A percentile compares a stretch with the other conserved stretches of the same genome.
These are phyloP conservation scores for Ogataea hybrid DNA, from an alignment of 1,139 yeast genomes.

Conservation along the genomic window DNA sequence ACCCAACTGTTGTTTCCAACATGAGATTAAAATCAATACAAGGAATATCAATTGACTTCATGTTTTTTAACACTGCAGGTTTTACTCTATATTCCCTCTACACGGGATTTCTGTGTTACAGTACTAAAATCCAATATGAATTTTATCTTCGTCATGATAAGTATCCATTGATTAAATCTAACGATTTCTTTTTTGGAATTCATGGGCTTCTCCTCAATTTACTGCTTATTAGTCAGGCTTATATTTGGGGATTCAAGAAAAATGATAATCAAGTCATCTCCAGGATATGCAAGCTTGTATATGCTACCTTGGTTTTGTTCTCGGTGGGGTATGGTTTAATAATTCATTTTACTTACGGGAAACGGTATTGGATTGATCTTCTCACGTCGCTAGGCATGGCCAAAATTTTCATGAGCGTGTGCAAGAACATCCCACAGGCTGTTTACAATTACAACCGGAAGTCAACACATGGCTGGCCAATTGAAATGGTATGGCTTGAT, in stretches of 20 bases:
- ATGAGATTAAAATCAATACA: slow-evolving; percentile 30
- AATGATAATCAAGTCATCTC: slow-evolving; percentile 31
- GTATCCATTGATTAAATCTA: slow-evolving; percentile 29
- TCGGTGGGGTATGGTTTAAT: slow-evolving; percentile 12
- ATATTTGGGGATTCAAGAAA: slow-evolving; percentile 30
- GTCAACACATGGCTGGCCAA: slow-evolving; percentile 51
- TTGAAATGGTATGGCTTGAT: slow-evolving; percentile 32
- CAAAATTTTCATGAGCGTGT: slow-evolving; percentile 47
- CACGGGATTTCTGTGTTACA: slow-evolving; percentile 24
- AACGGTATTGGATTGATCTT: slow-evolving; percentile 30
- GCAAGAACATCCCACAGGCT: slow-evolving; percentile 53
- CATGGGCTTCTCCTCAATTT: slow-evolving; percentile 29
- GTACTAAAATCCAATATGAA: slow-evolving; percentile 26
- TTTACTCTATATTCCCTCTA: slow-evolving; percentile 30
- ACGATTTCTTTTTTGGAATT: slow-evolving; percentile 32
- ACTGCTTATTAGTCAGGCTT: slow-evolving; percentile 30
- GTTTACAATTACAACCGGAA: slow-evolving; percentile 49
- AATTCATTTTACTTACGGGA: slow-evolving; percentile 19
- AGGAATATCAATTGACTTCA: slow-evolving; percentile 33
- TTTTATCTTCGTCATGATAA: too few species aligned
- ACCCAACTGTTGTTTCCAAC: slow-evolving; percentile 32
- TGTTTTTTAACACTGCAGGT: slow-evolving; percentile 32
- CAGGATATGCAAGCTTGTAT: slow-evolving; percentile 19
- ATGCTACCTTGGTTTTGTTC: slow-evolving; percentile 18
- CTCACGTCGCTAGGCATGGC: slow-evolving; percentile 38